Conservation (phyloP, 2,329 filamentous ascomycete genomes). For the Ascochyta lentis region DNA sequence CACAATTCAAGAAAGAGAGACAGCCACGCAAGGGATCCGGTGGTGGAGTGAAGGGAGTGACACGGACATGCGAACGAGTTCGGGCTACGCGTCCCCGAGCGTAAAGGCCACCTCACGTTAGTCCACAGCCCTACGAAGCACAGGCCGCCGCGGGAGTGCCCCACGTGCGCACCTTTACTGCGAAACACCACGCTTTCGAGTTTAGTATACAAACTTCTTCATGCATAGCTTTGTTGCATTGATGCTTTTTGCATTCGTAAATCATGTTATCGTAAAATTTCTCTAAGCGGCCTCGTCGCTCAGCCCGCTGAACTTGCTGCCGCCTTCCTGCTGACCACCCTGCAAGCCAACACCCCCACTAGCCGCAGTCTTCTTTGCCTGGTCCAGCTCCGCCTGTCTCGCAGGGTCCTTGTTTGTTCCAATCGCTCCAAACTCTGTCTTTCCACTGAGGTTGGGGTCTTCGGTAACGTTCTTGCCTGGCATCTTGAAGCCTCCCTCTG, state of each 20-base stretch:
- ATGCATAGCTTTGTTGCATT: background rate
- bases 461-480: slow-evolving; percentile 61
- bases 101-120: slow-evolving; percentile 45
- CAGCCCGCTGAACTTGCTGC: slow-evolving; percentile 34
- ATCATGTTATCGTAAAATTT: background rate
- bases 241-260: background rate
- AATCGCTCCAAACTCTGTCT: slow-evolving; percentile 51
- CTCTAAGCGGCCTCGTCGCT: slow-evolving; percentile 4
- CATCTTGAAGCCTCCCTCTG: slow-evolving; percentile 50
- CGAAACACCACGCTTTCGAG: background rate
- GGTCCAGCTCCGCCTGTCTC: slow-evolving; percentile 53
- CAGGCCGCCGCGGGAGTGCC: slow-evolving; percentile 13
- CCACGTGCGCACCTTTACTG: background rate
- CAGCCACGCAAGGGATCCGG: slow-evolving; percentile 12
- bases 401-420: slow-evolving; percentile 64
- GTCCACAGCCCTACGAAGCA: slow-evolving; percentile 16
- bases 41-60: slow-evolving; percentile 16
- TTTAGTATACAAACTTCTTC: background rate
- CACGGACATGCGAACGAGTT: slow-evolving; percentile 7
- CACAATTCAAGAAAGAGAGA: slow-evolving; percentile 9
- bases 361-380: slow-evolving; percentile 44
- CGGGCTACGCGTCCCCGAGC: slow-evolving; percentile 24
- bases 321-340: slow-evolving; percentile 27
- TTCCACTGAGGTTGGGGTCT: slow-evolving; percentile 39
- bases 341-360: slow-evolving; percentile 34